Conservation (phyloP, 306 rosid species). For the Prunus fruticosa region DNA sequence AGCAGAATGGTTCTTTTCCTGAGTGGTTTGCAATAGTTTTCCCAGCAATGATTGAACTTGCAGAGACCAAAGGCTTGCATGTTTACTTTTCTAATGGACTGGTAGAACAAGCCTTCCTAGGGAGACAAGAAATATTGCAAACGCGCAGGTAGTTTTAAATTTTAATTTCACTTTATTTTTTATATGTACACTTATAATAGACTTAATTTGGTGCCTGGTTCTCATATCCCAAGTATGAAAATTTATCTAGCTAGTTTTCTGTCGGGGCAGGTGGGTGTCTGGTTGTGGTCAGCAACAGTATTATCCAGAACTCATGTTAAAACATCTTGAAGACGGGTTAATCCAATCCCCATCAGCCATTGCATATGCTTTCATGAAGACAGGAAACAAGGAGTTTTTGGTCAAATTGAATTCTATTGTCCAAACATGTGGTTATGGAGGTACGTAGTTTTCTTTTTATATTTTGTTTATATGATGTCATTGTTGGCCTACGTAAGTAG, state of each 20-base stretch:
- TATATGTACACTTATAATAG: no score
- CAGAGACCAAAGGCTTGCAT: constrained; percentile 4
- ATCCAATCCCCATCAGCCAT: constrained; percentile 16
- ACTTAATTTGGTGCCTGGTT: no score
- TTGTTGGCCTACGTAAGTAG: background rate
- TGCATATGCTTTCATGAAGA: constrained; percentile 13
- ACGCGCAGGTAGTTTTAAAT: background rate
- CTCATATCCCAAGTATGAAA: no score
- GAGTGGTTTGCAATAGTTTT: constrained; percentile 1
- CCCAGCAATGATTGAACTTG: constrained; percentile 15
- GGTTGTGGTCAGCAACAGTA: no score
- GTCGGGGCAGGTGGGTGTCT: background rate
- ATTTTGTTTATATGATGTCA: background rate
- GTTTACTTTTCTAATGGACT: background rate
- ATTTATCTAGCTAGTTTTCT: no score
- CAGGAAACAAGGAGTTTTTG: background rate
- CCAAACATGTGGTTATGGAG: constrained; percentile 2
- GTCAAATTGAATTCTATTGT: constrained; percentile 1
- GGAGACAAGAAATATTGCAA: background rate
- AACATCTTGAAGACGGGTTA: background rate
- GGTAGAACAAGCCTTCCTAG: background rate
- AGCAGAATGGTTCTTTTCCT: constrained; percentile 10
- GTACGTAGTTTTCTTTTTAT: background rate
- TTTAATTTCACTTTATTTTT: no score
- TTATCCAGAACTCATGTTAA: background rate